Evolutionary conservation across 1,284 basidiomycete genomes (phyloP), one percentile per base, ranked within the genome.

Genomic region (Ceratobasidium sp.): DNA sequence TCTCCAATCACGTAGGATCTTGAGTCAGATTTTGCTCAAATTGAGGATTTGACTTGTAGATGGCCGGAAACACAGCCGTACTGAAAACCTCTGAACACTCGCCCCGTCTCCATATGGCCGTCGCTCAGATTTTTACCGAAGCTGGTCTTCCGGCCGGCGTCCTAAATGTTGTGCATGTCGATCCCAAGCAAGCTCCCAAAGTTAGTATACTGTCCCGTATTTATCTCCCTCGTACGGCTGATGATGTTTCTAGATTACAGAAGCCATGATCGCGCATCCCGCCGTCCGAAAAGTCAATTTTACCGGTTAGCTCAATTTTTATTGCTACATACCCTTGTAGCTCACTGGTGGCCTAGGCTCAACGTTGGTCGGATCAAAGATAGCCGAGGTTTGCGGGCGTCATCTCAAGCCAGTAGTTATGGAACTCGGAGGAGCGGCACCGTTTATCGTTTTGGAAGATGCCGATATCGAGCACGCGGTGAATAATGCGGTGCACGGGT

Each of bases 391-490:
- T 69, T 85, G 82, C 60, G 87, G 86, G 10, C 83, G 85, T 71
- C 80, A 87, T 77, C 82, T 88, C 77, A 88, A 88, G 82, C 79
- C 79, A 10, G 38, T 60, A 3, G 68, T 86, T 5, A 81, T 87
- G 74, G 87, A 88, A 78, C 82, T 88, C 8, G 87, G 87, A 10
- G 87, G 87, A 14, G 87, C 87, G 77, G 84, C 86, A 0, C 85
- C 87, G 0, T 82, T 85, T 10, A 83, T 88, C 64, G 83, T 88
- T 3, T 79, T 86, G 14, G 83, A 84, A 6, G 84, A 85, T 57
- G 87, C 87, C 2, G 86, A 88, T 77, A 81, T 88, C 18, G 82
- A 86, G 38, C 79, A 85, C 1, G 86, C 86, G 0, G 86, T 85
- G 1, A 78, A 77, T 52, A 54, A 66, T 46, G 77, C 73, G 5